Evolutionary conservation across 345 rosid species (phyloP), one percentile per base, ranked within the genome.

Genomic region (Carallia brachiata): DNA sequence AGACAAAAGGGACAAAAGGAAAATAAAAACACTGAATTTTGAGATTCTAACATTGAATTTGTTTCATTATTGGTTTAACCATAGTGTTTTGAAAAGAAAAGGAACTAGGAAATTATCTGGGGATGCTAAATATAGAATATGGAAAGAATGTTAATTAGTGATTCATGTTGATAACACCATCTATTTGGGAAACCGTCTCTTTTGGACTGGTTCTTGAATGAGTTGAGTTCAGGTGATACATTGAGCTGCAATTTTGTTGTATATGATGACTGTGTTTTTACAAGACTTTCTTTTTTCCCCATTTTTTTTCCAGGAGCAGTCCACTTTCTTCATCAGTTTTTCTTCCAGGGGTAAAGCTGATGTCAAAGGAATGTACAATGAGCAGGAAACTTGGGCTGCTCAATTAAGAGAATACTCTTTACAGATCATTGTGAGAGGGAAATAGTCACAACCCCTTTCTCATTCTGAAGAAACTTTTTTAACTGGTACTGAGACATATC

Each of bases 341-440:
- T 73, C 84, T 80, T 86, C 84, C 69, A n/a, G 54, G 36, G 77
- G 52, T 78, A 77, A 70, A 79, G 72, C 63, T 78, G 73, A 57
- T 69, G 65, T 69, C 40, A 69, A 87, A 76, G 83, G 73, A 76
- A 78, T 62, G 71, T 65, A 75, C 44, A 50, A 61, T 62, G 77
- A 65, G 61, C 75, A 70, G 27, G 75, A 61, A 61, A 71, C 82
- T 55, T 91, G 97, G 98, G 82, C 81, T 78, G 74, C 86, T 71
- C 86, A 85, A 78, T 82, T 93, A 78, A 89, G 80, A 78, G 89
- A 84, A 71, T 74, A 83, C 77, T 78, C 76, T 82, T 60, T 70
- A 62, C 73, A 70, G 72, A 70, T 89, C 65, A 65, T 80, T 67
- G 84, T 84, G 77, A 78, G 78, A 71, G 78, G 84, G 72, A 93